Conservation (phyloP, 2,329 filamentous ascomycete species). For the Geosmithia putterillii region DNA sequence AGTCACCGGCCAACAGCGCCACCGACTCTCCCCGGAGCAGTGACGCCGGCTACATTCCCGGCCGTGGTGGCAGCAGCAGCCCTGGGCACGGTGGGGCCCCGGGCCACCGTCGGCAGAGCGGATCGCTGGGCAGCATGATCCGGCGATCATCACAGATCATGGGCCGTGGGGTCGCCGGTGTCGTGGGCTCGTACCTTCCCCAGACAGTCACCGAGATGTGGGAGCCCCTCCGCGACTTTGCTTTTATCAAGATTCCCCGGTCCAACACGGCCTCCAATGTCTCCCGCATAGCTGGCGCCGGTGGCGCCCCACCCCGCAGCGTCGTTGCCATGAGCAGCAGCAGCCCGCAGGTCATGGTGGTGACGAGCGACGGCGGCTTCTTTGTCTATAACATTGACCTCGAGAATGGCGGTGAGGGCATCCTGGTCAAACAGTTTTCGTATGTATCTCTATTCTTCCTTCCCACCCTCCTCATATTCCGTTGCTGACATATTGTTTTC, state of each 20-base stretch:
- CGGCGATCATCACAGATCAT: slow-evolving; percentile 93
- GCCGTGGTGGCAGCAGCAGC: neutral
- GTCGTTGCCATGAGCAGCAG: slow-evolving; percentile 97
- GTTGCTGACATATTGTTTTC: slow-evolving; percentile 1
- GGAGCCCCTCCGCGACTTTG: slow-evolving; percentile 91
- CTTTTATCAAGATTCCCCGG: slow-evolving; percentile 87
- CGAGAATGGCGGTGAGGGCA: slow-evolving; percentile 87
- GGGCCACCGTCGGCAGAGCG: slow-evolving; percentile 42
- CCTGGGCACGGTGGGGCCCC: neutral
- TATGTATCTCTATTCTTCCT: slow-evolving; percentile 33
- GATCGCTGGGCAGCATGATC: slow-evolving; percentile 80
- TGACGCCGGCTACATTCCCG: neutral
- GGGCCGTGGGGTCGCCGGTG: slow-evolving; percentile 75
- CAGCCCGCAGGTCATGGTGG: slow-evolving; percentile 93
- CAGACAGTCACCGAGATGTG: slow-evolving; percentile 95
- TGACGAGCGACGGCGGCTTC: slow-evolving; percentile 90
- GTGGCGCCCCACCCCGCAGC: slow-evolving; percentile 50
- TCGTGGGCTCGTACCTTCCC: slow-evolving; percentile 83
- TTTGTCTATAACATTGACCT: slow-evolving; percentile 94
- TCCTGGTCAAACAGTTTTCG: slow-evolving; percentile 85
- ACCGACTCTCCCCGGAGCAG: slow-evolving; percentile 38
- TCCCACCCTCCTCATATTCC: neutral
- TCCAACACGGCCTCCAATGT: slow-evolving; percentile 11
- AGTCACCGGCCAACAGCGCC: slow-evolving; percentile 27
- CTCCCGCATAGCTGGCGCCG: slow-evolving; percentile 8